A percentile compares a stretch with the other conserved stretches of the same genome.
Conservation (phyloP, 1,139 yeast genomes). For the Yamadazyma conglobata region DNA sequence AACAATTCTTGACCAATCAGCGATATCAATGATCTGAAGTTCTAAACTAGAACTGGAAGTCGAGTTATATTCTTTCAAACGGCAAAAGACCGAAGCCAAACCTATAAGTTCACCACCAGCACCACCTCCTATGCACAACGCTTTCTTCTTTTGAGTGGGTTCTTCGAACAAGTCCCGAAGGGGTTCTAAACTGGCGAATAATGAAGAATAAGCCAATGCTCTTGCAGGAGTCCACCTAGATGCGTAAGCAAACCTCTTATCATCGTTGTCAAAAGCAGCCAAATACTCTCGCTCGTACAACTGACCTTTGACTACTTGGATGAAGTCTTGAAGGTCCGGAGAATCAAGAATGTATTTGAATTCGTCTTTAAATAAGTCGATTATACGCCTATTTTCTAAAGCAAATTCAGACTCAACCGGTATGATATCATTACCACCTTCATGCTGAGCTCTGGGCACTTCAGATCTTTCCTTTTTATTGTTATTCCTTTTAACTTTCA, state of each 20-base stretch:
- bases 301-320: constrained; percentile 69
- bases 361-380: constrained; percentile 47
- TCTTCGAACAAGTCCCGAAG: constrained; percentile 36
- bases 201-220: constrained; percentile 67
- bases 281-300: constrained; percentile 67
- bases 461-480: constrained; percentile 5
- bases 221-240: constrained; percentile 86
- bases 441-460: constrained; percentile 8
- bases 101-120: constrained; percentile 84
- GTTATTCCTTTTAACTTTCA: constrained; percentile 14
- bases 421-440: constrained; percentile 20
- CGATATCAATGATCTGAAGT: constrained; percentile 65
- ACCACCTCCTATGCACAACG: constrained; percentile 80
- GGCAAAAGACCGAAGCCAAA: constrained; percentile 55
- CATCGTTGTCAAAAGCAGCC: constrained; percentile 62
- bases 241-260: constrained; percentile 71
- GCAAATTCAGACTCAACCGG: constrained; percentile 31
- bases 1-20: constrained; percentile 67
- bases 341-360: constrained; percentile 46
- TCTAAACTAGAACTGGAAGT: constrained; percentile 33
- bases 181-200: constrained; percentile 51
- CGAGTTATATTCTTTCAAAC: constrained; percentile 40
- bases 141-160: constrained; percentile 28
- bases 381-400: constrained; percentile 35
- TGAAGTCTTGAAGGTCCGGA: constrained; percentile 38